Conservation (phyloP, 1,284 basidiomycete genomes). For the Sphagnurus paluster region DNA sequence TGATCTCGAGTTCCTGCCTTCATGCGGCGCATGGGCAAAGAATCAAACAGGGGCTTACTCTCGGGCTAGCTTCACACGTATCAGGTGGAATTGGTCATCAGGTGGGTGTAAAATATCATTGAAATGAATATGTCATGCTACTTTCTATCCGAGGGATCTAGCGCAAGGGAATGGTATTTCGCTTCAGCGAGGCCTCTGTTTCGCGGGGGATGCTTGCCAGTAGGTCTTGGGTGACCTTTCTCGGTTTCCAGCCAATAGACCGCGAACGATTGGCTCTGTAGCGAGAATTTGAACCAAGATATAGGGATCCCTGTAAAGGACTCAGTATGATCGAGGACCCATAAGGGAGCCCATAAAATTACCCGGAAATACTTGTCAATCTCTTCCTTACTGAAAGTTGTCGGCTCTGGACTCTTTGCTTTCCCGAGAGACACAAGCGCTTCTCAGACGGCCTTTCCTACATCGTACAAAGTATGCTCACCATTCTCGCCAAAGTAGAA, state of each 20-base stretch:
- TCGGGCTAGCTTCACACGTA: too few relatives aligned
- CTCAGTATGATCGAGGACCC: not conserved
- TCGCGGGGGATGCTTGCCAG: slow-evolving; percentile 37
- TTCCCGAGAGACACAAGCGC: slow-evolving; percentile 36
- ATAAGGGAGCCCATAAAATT: not conserved
- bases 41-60: too few relatives aligned
- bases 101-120: too few relatives aligned
- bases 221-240: slow-evolving; percentile 38
- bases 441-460: slow-evolving; percentile 30
- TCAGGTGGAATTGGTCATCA: too few relatives aligned
- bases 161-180: not conserved
- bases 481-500: slow-evolving; percentile 35
- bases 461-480: slow-evolving; percentile 31
- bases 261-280: slow-evolving; percentile 39
- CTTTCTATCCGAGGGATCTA: not conserved
- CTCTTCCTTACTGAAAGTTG: slow-evolving; percentile 42
- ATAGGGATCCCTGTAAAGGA: slow-evolving; percentile 9
- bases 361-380: slow-evolving; percentile 35
- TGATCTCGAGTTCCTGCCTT: too few relatives aligned
- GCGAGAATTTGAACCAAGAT: slow-evolving; percentile 44
- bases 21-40: too few relatives aligned
- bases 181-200: slow-evolving; percentile 22
- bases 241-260: slow-evolving; percentile 52
- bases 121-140: too few relatives aligned
- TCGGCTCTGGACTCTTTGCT: slow-evolving; percentile 36